Evolutionary conservation across 495 filamentous ascomycete genomes (phyloP), one percentile per base, ranked within the genome.

Genomic region (Neurospora sublineolata): DNA sequence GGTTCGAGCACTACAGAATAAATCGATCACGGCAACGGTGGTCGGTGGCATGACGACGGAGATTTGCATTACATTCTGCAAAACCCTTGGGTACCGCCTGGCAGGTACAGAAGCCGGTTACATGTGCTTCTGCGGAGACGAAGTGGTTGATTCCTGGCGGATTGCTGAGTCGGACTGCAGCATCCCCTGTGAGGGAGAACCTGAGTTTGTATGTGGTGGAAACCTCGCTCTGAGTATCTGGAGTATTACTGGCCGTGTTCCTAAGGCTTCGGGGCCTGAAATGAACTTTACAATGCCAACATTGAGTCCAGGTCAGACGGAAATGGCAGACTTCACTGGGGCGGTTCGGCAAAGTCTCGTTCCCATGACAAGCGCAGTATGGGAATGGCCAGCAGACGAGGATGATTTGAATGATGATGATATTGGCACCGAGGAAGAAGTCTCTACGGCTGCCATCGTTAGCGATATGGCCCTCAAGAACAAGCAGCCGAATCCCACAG

Each of bases 41-140:
- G 52, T 85, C 84, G 52, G 70, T 41, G 72, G 75, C 18, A 76
- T 78, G 75, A 90, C 87, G 11, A 84, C 86, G 39, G 82, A 84
- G 73, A 83, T 79, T 38, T 91, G 89, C 75, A 81, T 89, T 64
- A 80, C 83, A 46, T 86, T 86, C 76, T 88, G 87, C 77, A 77
- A 80, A 40, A 71, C 71, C 46, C 73, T 70, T 39, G 83, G 83
- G 42, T 88, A 79, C 75, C 79, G 68, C 71, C 87, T 86, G 79
- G 85, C 85, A 40, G 90, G 89, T 37, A 82, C 87, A 14, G 87
- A 92, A 74, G 88, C 87, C 70, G 86, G 83, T 52, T 84, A 82
- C 67, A 83, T 88, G 73, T 90, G 89, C 75, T 89, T 86, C 73
- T 91, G 89, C 75, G 87, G 86, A 27, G 86, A 87, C 72, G 75